Evolutionary conservation across 352 stramenopile genomes (phyloP).

Genomic region (Pythium volutum): DNA sequence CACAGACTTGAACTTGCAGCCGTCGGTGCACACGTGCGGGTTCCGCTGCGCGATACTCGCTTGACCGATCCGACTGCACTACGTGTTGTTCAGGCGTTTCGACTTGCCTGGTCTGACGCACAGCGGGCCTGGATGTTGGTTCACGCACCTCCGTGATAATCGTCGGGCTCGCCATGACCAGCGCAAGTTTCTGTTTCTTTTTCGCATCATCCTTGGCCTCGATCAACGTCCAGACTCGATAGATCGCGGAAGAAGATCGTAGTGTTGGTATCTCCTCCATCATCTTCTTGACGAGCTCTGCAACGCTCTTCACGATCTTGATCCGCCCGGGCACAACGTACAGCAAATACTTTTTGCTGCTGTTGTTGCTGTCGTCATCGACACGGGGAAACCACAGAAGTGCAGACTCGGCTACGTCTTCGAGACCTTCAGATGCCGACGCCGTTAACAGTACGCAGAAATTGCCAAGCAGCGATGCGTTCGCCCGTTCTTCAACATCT

Average conservation of each 20-base stretch:
- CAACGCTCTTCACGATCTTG: conserved; percentile 59
- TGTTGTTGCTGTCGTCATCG: background rate
- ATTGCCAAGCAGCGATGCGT: conserved; percentile 7
- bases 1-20: background rate
- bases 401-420: conserved; percentile 20
- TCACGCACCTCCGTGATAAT: background rate
- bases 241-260: conserved; percentile 24
- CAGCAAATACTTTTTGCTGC: conserved; percentile 34
- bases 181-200: background rate
- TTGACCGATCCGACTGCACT: background rate
- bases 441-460: conserved; percentile 39
- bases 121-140: background rate
- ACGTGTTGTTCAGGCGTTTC: background rate
- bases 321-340: conserved; percentile 62
- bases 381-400: conserved; percentile 39
- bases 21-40: background rate
- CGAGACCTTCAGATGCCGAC: background rate
- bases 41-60: background rate
- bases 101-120: background rate
- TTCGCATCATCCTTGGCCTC: background rate
- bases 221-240: conserved; percentile 41
- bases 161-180: background rate
- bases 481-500: conserved; percentile 44
- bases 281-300: conserved; percentile 49
- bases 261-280: conserved; percentile 41